Evolutionary conservation across 176 grass and related monocot genomes (phyloP), one percentile per base, ranked within the genome.

Genomic region (Eleusine indica): DNA sequence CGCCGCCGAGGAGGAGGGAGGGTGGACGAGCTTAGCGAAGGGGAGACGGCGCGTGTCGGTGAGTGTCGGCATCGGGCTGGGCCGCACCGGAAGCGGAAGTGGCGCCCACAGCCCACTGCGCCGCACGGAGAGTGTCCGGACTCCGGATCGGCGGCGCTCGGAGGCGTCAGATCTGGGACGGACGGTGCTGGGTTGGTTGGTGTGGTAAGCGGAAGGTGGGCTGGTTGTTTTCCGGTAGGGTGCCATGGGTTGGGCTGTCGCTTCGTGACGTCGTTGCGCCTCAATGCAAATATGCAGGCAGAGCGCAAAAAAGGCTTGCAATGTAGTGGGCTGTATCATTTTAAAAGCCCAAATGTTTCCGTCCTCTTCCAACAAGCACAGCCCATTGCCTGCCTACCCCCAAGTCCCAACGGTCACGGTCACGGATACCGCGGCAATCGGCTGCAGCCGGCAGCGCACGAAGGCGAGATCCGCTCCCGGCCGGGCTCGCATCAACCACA

Each of bases 101-200:
- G 32, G 32, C 32, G 32, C 32, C 32, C 32, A 35, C 32, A 35
- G 32, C 32, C 32, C 32, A 35, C 32, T 35, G 32, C 32, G 32
- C 1, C 32, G 17, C 42, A 43, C 42, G 7, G 42, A 43, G 42
- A 43, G 1, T 43, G 42, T 43, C 42, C 42, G 42, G 42, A 25
- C 25, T 25, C 25, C 25, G 25, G 25, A 25, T 43, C 7, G 14
- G 19, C 29, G 75, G 25, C 3, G 42, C 12, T 53, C 14, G 17
- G 3, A 10, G 35, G 9, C 79, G 35, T 81, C 49, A 32, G 78
- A 80, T 80, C 66, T 42, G 65, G 66, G 21, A 52, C 78, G 46
- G 12, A 56, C 35, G 48, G 66, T 4, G 49, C 12, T 13, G 35
- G 19, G 7, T 38, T 14, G 3, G 3, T 10, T 3, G 62, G 2